Percentiles rank a stretch among this genome's conserved stretches.
Evolutionary conservation across 2,329 filamentous ascomycete genomes (phyloP).

Genomic region (Fusarium cicatricum): DNA sequence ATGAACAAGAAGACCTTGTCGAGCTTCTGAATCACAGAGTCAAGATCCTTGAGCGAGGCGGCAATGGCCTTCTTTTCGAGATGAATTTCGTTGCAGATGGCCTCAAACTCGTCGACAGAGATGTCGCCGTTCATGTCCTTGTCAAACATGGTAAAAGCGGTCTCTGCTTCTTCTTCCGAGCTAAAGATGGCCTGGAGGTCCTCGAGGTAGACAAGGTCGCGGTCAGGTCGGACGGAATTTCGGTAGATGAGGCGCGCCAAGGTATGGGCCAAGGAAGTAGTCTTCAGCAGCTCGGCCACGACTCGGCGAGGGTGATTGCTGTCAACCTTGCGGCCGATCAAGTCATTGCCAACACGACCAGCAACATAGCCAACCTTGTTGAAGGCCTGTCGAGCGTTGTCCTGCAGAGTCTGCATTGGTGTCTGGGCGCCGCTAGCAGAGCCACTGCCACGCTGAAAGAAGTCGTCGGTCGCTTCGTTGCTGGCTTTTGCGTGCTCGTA

Average conservation of each 20-base stretch:
- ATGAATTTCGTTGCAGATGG: constrained; percentile 92
- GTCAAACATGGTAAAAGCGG: constrained; percentile 91
- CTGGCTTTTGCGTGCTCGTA: constrained; percentile 81
- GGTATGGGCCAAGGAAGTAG: constrained; percentile 78
- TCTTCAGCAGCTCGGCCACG: constrained; percentile 78
- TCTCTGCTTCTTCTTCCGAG: constrained; percentile 84
- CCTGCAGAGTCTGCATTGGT: constrained; percentile 76
- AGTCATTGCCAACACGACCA: constrained; percentile 87
- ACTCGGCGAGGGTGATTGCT: constrained; percentile 86
- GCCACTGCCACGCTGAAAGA: constrained; percentile 54
- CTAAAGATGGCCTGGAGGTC: constrained; percentile 83
- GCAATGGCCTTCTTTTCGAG: constrained; percentile 95
- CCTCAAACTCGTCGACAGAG: constrained; percentile 92
- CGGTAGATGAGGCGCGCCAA: constrained; percentile 88
- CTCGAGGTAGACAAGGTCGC: constrained; percentile 78
- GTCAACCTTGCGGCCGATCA: constrained; percentile 78
- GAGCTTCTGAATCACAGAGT: constrained; percentile 90
- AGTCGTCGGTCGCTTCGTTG: constrained; percentile 61
- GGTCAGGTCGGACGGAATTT: constrained; percentile 78
- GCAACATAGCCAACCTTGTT: constrained; percentile 86
- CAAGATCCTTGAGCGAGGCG: constrained; percentile 91
- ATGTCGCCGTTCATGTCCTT: constrained; percentile 97
- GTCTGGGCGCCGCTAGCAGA: constrained; percentile 72
- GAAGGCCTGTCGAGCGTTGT: constrained; percentile 77
- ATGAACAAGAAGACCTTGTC: constrained; percentile 90